phyloP scores from a whole-genome alignment of 1,139 yeast genomes.

The Kurtzmaniella quercitrusa region DNA sequence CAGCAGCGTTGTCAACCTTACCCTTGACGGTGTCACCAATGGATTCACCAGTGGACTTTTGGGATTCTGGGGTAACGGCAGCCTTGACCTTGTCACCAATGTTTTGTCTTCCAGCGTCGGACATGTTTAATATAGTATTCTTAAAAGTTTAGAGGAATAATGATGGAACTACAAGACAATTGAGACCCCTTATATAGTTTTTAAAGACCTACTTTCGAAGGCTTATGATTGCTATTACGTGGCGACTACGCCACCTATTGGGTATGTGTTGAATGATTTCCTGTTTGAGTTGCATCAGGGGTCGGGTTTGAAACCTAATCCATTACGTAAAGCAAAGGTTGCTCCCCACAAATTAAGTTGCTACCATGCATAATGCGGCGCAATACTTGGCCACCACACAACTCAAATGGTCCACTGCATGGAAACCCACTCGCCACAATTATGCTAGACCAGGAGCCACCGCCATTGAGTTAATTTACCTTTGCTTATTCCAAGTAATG shows the following conservation, averaged over 20 bases:
- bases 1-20: slow-evolving; percentile 31
- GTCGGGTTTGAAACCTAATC: neutral
- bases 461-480: neutral
- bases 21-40: slow-evolving; percentile 35
- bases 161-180: neutral
- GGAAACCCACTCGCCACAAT: neutral
- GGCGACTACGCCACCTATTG: neutral
- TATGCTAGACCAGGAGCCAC: neutral
- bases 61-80: slow-evolving; percentile 39
- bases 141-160: neutral
- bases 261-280: neutral
- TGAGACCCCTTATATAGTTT: neutral
- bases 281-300: neutral
- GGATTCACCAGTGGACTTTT: slow-evolving; percentile 36
- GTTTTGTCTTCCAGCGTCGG: slow-evolving; percentile 45
- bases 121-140: slow-evolving; percentile 19
- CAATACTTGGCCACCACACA: neutral
- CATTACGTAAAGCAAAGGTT: too few species aligned
- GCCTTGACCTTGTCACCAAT: slow-evolving; percentile 36
- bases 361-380: neutral
- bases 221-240: neutral
- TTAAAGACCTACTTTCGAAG: neutral
- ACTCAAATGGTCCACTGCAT: neutral
- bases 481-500: too few species aligned
- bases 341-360: neutral